A percentile compares a stretch with the other conserved stretches of the same genome.
phyloP scores from a whole-genome alignment of 179 eudicot species.

The Spergularia azorica region DNA sequence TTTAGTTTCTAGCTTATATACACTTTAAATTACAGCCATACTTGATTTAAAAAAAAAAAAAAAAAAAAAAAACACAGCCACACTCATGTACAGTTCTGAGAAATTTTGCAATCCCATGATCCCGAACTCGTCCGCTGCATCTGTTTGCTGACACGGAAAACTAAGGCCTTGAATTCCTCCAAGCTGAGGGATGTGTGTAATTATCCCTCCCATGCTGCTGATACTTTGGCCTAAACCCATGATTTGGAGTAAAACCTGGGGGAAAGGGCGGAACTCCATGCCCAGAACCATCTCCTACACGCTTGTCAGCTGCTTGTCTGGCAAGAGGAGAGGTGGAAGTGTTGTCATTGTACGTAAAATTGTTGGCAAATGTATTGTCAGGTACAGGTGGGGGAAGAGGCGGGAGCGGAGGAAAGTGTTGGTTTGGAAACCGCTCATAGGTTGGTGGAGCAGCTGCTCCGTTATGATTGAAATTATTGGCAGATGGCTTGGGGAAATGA shows the following conservation, averaged over 20 bases:
- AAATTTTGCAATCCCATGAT: not conserved
- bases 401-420: constrained; percentile 19
- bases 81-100: not conserved
- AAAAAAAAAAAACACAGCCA: no score
- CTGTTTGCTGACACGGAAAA: not conserved
- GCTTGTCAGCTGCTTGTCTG: constrained; percentile 2
- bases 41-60: not conserved
- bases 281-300: not conserved
- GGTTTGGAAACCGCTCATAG: constrained; percentile 18
- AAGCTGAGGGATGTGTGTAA: constrained; percentile 22
- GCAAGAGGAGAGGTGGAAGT: constrained; percentile 6
- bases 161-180: constrained; percentile 37
- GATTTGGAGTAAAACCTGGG: constrained; percentile 23
- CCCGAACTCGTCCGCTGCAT: no score
- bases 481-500: constrained; percentile 1
- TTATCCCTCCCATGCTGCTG: constrained; percentile 22
- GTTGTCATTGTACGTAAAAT: constrained; percentile 11
- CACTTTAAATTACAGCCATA: constrained; percentile 9
- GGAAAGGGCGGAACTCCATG: constrained; percentile 26
- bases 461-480: not conserved
- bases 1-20: not conserved
- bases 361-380: not conserved
- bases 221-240: constrained; percentile 31
- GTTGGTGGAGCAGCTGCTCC: constrained; percentile 7
- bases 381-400: constrained; percentile 9